Percentiles rank a stretch among this genome's conserved stretches.
Conservation (phyloP, 306 rosid genomes). For the Geum urbanum region DNA sequence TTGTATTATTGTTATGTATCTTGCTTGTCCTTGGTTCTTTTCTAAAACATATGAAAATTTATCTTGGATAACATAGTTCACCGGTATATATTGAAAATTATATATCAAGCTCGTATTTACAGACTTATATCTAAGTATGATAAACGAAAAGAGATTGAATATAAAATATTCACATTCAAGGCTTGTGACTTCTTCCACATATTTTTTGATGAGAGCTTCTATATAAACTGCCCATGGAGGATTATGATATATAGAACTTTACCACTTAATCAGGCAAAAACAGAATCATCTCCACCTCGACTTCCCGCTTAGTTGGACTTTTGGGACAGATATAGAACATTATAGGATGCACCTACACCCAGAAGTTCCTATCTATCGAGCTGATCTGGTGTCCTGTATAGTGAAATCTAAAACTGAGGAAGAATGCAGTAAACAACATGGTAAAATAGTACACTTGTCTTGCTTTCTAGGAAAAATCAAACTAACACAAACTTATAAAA, state of each 20-base stretch:
- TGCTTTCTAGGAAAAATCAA: not conserved
- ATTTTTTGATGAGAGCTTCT: not conserved
- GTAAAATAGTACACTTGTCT: not conserved
- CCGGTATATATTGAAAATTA: slow-evolving; percentile 10
- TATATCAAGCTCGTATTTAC: slow-evolving; percentile 36
- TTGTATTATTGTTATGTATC: too few relatives aligned
- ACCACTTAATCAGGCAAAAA: slow-evolving; percentile 19
- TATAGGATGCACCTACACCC: slow-evolving; percentile 33
- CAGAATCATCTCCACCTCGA: slow-evolving; percentile 45
- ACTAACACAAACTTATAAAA: not conserved
- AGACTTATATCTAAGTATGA: slow-evolving; percentile 25
- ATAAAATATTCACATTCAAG: slow-evolving; percentile 39
- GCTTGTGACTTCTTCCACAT: not conserved
- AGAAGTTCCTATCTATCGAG: slow-evolving; percentile 61
- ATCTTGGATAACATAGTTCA: not conserved
- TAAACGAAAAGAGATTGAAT: slow-evolving; percentile 6
- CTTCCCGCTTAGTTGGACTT: slow-evolving; percentile 24
- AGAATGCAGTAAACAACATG: slow-evolving; percentile 4
- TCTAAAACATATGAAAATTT: not conserved
- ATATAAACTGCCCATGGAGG: slow-evolving; percentile 23
- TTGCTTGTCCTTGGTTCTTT: too few relatives aligned
- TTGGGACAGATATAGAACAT: slow-evolving; percentile 27
- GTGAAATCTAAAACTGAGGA: slow-evolving; percentile 9
- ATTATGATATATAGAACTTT: slow-evolving; percentile 25
- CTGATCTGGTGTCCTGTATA: slow-evolving; percentile 65